phyloP scores from a whole-genome alignment of 345 rosid species.

The Nasturtium officinale region DNA sequence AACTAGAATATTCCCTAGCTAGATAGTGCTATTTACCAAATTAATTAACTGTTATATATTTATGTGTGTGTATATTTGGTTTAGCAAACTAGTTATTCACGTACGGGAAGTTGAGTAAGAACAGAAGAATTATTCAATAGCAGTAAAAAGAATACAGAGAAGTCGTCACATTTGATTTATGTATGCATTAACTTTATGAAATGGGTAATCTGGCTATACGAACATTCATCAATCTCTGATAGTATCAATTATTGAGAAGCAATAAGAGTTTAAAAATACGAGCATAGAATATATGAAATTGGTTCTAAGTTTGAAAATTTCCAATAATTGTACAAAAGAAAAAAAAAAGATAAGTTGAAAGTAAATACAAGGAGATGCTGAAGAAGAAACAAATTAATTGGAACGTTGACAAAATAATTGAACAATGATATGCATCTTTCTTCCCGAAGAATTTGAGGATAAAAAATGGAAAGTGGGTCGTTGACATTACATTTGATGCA shows the following conservation, averaged over 20 bases:
- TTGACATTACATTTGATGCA: conserved; percentile 38
- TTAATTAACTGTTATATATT: neutral
- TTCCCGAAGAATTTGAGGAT: conserved; percentile 19
- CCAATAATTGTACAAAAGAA: neutral
- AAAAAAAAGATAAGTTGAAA: neutral
- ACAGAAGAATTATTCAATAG: neutral
- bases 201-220: neutral
- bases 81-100: too few relatives aligned
- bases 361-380: neutral
- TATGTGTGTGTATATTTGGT: too few relatives aligned
- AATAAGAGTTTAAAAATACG: neutral
- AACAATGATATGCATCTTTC: conserved; percentile 36
- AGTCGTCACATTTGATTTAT: neutral
- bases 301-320: neutral
- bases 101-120: neutral
- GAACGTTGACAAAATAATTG: conserved; percentile 33
- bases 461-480: conserved; percentile 4
- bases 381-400: neutral
- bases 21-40: neutral
- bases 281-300: neutral
- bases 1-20: neutral
- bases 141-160: neutral
- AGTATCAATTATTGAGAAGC: conserved; percentile 8
- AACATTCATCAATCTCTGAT: neutral
- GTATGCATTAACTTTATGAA: neutral